Conservation (phyloP, 2,329 filamentous ascomycete genomes). For the Monosporascus sp. region DNA sequence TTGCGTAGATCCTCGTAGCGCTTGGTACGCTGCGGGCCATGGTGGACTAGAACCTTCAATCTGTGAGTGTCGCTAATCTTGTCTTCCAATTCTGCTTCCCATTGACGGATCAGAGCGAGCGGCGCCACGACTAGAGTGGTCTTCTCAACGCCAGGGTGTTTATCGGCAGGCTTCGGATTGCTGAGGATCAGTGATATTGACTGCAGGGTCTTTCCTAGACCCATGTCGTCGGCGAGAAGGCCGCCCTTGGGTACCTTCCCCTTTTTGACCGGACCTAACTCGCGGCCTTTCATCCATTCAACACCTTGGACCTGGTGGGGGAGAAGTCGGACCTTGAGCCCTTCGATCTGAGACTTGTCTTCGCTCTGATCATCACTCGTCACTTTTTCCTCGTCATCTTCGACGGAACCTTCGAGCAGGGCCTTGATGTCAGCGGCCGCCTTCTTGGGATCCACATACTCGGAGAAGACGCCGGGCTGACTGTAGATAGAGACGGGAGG, state of each 20-base stretch:
- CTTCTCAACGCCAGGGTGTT: slow-evolving; percentile 60
- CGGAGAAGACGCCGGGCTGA: slow-evolving; percentile 39
- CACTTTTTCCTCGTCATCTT: slow-evolving; percentile 56
- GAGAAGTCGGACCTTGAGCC: slow-evolving; percentile 79
- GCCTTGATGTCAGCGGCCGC: slow-evolving; percentile 75
- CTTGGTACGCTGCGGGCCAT: slow-evolving; percentile 82
- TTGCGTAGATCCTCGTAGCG: slow-evolving; percentile 67
- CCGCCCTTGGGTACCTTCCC: slow-evolving; percentile 82
- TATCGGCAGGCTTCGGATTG: slow-evolving; percentile 65
- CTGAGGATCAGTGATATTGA: slow-evolving; percentile 82
- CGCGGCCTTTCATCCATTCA: slow-evolving; percentile 90
- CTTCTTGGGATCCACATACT: slow-evolving; percentile 66
- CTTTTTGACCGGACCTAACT: slow-evolving; percentile 78
- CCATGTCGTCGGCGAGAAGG: slow-evolving; percentile 96
- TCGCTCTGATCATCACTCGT: slow-evolving; percentile 42
- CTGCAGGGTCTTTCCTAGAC: slow-evolving; percentile 92
- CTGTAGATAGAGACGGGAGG: slow-evolving; percentile 26
- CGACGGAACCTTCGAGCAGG: slow-evolving; percentile 74
- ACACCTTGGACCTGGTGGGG: slow-evolving; percentile 94
- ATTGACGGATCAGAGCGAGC: slow-evolving; percentile 90
- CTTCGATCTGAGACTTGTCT: slow-evolving; percentile 62
- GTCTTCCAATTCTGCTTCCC: slow-evolving; percentile 87
- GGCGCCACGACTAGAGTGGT: slow-evolving; percentile 89
- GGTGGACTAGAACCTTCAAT: slow-evolving; percentile 82
- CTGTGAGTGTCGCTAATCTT: slow-evolving; percentile 67